These are phyloP conservation scores for Clarireedia sp. DNA, from an alignment of 2,329 filamentous ascomycete species.

Conservation along the genomic window DNA sequence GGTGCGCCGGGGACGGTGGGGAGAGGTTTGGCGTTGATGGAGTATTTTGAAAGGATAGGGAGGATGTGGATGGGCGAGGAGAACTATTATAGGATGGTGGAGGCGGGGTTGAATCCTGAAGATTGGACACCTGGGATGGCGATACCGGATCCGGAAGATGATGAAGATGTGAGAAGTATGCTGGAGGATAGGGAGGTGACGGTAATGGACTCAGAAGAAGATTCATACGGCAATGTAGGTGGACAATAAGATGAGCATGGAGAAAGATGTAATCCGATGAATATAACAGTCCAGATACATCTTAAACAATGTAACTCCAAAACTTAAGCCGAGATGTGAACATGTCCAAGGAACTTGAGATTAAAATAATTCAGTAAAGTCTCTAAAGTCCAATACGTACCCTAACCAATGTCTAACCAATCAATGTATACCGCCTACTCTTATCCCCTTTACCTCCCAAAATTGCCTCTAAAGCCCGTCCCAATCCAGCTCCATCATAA, in stretches of 20 bases:
- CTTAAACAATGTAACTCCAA: too few species aligned
- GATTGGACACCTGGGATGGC: not conserved
- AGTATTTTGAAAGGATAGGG: constrained; percentile 4
- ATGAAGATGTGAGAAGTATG: not conserved
- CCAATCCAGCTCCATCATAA: constrained; percentile 70
- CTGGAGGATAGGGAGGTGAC: not conserved
- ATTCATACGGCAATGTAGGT: too few species aligned
- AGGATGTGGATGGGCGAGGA: constrained; percentile 5
- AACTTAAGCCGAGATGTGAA: not conserved
- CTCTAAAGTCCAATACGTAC: not conserved
- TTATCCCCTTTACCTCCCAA: constrained; percentile 51
- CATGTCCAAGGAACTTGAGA: not conserved
- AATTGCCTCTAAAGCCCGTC: constrained; percentile 69
- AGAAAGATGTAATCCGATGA: too few species aligned
- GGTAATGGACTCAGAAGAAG: too few species aligned
- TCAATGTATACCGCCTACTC: constrained; percentile 52
- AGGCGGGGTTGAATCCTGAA: constrained; percentile 2
- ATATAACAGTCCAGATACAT: too few species aligned
- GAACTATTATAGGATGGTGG: constrained; percentile 3
- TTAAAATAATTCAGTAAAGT: not conserved
- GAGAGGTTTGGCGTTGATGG: not conserved
- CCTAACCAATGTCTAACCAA: not conserved
- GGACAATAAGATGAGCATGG: too few species aligned
- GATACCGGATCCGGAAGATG: not conserved
- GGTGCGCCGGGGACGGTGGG: not conserved